A percentile compares a stretch with the other conserved stretches of the same genome.
Evolutionary conservation across 768 basidiomycete genomes (phyloP).

Genomic region (Pleurotus djamor): DNA sequence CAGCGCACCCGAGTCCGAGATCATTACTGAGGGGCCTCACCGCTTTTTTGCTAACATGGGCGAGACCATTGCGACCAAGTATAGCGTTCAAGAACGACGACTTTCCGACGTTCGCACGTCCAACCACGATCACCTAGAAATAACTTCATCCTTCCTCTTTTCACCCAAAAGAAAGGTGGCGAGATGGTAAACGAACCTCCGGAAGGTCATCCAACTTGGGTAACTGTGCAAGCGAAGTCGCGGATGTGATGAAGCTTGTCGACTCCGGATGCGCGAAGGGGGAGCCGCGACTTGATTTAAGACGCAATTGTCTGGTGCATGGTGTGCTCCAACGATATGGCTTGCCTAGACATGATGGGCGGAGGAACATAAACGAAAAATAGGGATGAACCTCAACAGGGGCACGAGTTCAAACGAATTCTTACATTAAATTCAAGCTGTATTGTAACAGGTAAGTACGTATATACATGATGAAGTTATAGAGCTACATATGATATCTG

Average conservation of each 20-base stretch:
- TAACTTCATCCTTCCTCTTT: background rate
- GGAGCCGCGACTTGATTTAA: background rate
- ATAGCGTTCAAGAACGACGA: slow-evolving; percentile 73
- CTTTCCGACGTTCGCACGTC: slow-evolving; percentile 79
- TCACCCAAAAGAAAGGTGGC: background rate
- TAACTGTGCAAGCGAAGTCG: slow-evolving; percentile 31
- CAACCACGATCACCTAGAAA: slow-evolving; percentile 51
- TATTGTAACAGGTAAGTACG: background rate
- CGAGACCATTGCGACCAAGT: slow-evolving; percentile 50
- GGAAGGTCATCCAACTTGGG: slow-evolving; percentile 39
- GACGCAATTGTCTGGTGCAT: background rate
- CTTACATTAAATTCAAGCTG: background rate
- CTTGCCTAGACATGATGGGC: no score
- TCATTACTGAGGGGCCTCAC: slow-evolving; percentile 32
- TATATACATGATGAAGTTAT: background rate
- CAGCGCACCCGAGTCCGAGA: background rate
- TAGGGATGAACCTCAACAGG: no score
- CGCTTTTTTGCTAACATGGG: slow-evolving; percentile 68
- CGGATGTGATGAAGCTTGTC: slow-evolving; percentile 38
- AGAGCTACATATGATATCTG: background rate
- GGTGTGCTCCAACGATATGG: no score
- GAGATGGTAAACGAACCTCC: slow-evolving; percentile 29
- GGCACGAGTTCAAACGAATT: no score
- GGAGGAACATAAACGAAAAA: no score
- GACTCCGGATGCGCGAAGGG: slow-evolving; percentile 24